Evolutionary conservation across 2,329 filamentous ascomycete genomes (phyloP), one percentile per base, ranked within the genome.

Genomic region (Cryphonectria japonica): DNA sequence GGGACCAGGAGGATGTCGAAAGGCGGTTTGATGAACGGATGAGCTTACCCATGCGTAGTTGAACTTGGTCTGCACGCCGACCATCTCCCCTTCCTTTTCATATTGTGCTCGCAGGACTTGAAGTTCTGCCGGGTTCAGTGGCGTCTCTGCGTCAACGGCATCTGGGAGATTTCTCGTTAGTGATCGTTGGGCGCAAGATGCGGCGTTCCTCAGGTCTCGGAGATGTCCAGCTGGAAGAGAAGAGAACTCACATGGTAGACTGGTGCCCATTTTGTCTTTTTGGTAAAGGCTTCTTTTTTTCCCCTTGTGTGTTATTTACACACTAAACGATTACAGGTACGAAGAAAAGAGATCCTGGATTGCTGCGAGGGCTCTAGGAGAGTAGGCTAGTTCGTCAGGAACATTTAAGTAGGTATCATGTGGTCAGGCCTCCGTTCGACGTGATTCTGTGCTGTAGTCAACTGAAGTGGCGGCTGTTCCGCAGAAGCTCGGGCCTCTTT

Each of bases 61-160:
- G 89, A 99, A 99, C 81, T 98, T 98, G 73, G 96, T 99, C 83
- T 99, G 96, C 57, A 99, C 89, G 72, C 95, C 95, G 73, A 97
- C 95, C 85, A 97, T 97, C 78, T 97, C 93, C 76, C 95, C 96
- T 84, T 99, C 96, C 80, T 97, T 97, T 80, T 98, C 95, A 81
- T 96, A 99, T 82, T 99, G 96, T 72, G 93, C 87, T 75, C 95
- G 93, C 68, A 99, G 88, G 74, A 98, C 96, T 81, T 95, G 91
- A 72, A 99, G 91, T 83, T 99, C 96, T 66, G 93, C 92, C 70
- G 93, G 90, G 83, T 96, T 97, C 74, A 99, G 88, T 76, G 96
- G 93, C 93, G 93, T 97, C 86, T 99, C 96, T 78, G 96, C 96
- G 84, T 99, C 96, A 76, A 97, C 94, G 78, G 96, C 96, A 86